Conservation (phyloP, 441 rosid genomes). For the Isatis lusitanica region DNA sequence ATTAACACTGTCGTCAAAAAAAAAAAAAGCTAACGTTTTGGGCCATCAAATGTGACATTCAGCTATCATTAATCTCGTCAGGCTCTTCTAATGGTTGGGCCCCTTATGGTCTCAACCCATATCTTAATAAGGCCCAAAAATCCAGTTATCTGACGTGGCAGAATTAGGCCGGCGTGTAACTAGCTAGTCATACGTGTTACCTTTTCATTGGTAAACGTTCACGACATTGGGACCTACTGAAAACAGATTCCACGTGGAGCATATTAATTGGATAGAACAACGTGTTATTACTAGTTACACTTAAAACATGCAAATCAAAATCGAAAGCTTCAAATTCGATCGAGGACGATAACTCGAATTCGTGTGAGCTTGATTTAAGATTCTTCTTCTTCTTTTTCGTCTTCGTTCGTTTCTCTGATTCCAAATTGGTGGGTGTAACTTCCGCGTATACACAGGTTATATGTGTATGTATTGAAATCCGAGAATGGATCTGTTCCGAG, state of each 20-base stretch:
- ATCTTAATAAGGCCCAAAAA: slow-evolving; percentile 12
- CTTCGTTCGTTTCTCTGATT: not conserved
- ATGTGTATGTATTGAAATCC: slow-evolving; percentile 16
- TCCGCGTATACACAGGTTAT: not conserved
- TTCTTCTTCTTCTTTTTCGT: slow-evolving; percentile 15
- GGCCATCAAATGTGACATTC: not conserved
- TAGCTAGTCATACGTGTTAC: slow-evolving; percentile 20
- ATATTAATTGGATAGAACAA: slow-evolving; percentile 38
- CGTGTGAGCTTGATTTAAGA: slow-evolving; percentile 17
- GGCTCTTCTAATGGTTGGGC: not conserved
- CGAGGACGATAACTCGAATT: slow-evolving; percentile 1
- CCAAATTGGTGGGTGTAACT: not conserved
- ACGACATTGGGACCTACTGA: not conserved
- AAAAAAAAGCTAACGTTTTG: not conserved
- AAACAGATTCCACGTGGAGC: slow-evolving; percentile 38
- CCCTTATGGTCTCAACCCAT: not conserved
- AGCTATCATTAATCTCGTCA: not conserved
- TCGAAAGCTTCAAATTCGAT: slow-evolving; percentile 27
- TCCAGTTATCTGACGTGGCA: slow-evolving; percentile 24
- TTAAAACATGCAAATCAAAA: slow-evolving; percentile 29
- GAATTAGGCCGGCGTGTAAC: slow-evolving; percentile 31
- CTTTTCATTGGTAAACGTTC: not conserved
- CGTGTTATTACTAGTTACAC: slow-evolving; percentile 44
- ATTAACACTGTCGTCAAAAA: too few species aligned
- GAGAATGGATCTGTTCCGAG: slow-evolving; percentile 45